Conservation (phyloP, 2,329 filamentous ascomycete genomes). For the Paecilomyces variotii region DNA sequence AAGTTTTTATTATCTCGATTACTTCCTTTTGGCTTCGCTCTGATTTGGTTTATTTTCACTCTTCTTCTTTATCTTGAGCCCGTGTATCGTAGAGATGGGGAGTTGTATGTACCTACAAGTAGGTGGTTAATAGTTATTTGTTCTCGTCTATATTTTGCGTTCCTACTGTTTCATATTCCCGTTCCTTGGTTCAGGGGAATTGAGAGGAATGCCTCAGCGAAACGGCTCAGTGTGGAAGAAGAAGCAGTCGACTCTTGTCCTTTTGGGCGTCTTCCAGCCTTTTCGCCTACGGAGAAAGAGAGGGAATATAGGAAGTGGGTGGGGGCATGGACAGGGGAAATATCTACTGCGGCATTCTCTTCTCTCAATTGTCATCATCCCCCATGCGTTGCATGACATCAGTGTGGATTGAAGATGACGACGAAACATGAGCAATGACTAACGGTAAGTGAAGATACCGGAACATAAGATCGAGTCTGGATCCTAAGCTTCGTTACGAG, state of each 20-base stretch:
- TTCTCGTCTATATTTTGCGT: not conserved
- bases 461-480: not conserved
- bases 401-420: not conserved
- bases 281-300: not conserved
- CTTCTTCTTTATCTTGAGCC: not conserved
- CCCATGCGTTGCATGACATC: not conserved
- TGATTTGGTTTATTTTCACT: not conserved
- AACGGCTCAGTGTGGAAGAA: not conserved
- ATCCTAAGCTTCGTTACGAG: not conserved
- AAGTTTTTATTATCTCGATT: not conserved
- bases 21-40: not conserved
- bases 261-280: too few relatives aligned
- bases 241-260: not conserved
- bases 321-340: not conserved
- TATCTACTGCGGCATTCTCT: too few relatives aligned
- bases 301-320: not conserved
- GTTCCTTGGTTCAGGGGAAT: not conserved
- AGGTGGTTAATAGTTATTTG: not conserved
- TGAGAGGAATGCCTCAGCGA: not conserved
- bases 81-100: not conserved
- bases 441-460: not conserved
- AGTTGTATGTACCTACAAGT: not conserved
- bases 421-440: not conserved
- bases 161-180: slow-evolving; percentile 4
- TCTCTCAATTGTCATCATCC: not conserved